Base-by-base conservation (phyloP, 2,329 filamentous ascomycete genomes). In the Magnaporthiopsis incrustans region DNA sequence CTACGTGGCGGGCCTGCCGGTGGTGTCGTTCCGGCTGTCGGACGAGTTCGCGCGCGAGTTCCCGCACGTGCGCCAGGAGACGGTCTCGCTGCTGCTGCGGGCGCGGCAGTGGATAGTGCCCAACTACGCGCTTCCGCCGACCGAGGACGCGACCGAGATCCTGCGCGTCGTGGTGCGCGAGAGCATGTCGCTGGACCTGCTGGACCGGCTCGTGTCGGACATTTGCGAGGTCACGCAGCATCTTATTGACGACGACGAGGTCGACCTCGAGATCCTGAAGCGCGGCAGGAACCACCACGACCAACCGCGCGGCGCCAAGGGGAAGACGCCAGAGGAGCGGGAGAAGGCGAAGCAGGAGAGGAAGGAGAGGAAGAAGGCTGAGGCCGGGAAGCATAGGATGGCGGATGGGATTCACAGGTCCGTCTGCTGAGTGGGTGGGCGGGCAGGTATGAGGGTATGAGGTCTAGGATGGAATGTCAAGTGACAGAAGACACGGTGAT, bases 91-190 rank as follows among this genome's bases (percentile, higher is more conserved):
- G 25, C 74, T 90, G 57, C 74, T 89, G 64, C 80, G 87, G 18
- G 83, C 84, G 5, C 86, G 86, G 70, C 85, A 89, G 73, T 90
- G 89, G 77, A 89, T 90, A 66, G 86, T 90, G 65, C 87, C 87
- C 27, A 89, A 89, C 76, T 90, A 90, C 71, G 82, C 85, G 1
- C 77, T 90, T 6, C 87, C 87, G 11, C 86, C 86, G 0, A 78
- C 77, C 58, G 84, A 85, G 70, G 81, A 87, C 22, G 77, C 82
- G 63, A 87, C 77, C 0, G 86, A 90, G 73, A 90, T 89, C 66
- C 73, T 90, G 63, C 78, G 88, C n/a, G 81, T 89, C 0, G 87
- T 89, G 3, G 79, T 90, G 8, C 79, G 87, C 59, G 87, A 90
- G 74, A 85, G 78, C 69, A 85, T 90, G 83, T 85, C 80, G n/a